Percentiles rank a stretch among this genome's conserved stretches.
Conservation (phyloP, 257 asterid genomes). For the Lithospermum erythrorhizon region DNA sequence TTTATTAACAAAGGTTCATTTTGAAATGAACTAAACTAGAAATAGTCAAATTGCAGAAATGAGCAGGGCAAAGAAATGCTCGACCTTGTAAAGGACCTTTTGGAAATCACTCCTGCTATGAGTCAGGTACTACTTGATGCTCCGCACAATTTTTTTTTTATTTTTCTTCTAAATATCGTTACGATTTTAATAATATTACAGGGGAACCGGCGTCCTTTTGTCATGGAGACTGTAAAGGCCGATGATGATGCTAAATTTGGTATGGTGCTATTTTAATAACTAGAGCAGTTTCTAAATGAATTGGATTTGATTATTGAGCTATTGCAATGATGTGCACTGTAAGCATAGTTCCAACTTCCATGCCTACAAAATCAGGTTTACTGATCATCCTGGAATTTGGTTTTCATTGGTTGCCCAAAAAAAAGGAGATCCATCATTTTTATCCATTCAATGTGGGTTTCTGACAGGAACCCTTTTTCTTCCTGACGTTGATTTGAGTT, state of each 20-base stretch:
- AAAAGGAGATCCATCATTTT: too few species aligned
- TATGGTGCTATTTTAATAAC: slow-evolving; percentile 13
- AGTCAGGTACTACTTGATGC: slow-evolving; percentile 41
- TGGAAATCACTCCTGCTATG: slow-evolving; percentile 79
- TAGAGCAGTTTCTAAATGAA: too few species aligned
- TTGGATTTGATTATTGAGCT: not conserved
- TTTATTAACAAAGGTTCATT: not conserved
- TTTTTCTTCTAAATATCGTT: too few species aligned
- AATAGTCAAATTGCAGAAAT: slow-evolving; percentile 47
- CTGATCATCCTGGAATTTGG: not conserved
- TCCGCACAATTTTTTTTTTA: slow-evolving; percentile 2
- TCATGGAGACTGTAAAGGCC: slow-evolving; percentile 88
- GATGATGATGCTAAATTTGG: slow-evolving; percentile 90
- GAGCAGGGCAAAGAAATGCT: slow-evolving; percentile 96
- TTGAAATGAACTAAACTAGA: slow-evolving; percentile 5
- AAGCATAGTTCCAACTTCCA: not conserved
- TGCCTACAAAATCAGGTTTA: not conserved
- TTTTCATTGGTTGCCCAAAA: not conserved
- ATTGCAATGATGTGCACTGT: not conserved
- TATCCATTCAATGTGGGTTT: not conserved
- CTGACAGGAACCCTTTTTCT: not conserved
- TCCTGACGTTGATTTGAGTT: not conserved
- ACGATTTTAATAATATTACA: slow-evolving; percentile 16
- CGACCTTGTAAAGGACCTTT: slow-evolving; percentile 72
- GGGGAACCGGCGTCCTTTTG: slow-evolving; percentile 90